phyloP scores from a whole-genome alignment of 2,329 filamentous ascomycete genomes.

The Sphaerostilbella broomeana region DNA sequence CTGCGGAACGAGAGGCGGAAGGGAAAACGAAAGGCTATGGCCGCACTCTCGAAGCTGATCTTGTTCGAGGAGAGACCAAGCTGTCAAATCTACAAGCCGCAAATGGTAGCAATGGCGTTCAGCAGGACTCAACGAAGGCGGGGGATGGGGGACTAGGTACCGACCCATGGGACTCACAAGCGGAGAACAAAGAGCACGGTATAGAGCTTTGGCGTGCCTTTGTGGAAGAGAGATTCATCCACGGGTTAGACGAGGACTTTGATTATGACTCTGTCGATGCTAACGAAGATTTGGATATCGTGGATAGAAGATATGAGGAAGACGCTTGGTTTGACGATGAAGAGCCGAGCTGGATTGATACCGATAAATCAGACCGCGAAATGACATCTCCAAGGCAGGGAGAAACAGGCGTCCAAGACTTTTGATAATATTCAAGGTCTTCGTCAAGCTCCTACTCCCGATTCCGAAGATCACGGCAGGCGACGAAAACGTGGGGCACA shows the following conservation, averaged over 20 bases:
- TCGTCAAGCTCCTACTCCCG: no score
- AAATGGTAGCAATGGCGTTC: not conserved
- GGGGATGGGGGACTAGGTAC: constrained; percentile 22
- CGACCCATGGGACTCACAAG: constrained; percentile 25
- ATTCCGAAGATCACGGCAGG: no score
- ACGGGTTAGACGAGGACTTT: constrained; percentile 70
- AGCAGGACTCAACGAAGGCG: constrained; percentile 3
- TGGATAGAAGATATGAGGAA: constrained; percentile 54
- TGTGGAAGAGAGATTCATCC: constrained; percentile 67
- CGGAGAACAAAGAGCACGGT: constrained; percentile 54
- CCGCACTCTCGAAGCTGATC: constrained; percentile 68
- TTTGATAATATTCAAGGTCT: no score
- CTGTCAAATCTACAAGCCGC: constrained; percentile 49
- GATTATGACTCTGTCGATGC: constrained; percentile 66
- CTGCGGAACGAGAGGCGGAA: constrained; percentile 66
- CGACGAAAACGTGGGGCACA: no score
- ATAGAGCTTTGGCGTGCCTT: constrained; percentile 62
- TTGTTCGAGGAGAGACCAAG: constrained; percentile 70
- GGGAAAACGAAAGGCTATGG: constrained; percentile 70
- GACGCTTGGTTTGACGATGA: constrained; percentile 78
- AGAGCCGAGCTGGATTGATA: constrained; percentile 58
- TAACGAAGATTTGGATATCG: constrained; percentile 63
- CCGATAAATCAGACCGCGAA: no score
- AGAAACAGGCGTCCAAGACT: constrained; percentile 68
- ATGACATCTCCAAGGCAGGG: constrained; percentile 35